Conservation (phyloP, 2,329 filamentous ascomycete genomes). For the Clonostachys sp. region DNA sequence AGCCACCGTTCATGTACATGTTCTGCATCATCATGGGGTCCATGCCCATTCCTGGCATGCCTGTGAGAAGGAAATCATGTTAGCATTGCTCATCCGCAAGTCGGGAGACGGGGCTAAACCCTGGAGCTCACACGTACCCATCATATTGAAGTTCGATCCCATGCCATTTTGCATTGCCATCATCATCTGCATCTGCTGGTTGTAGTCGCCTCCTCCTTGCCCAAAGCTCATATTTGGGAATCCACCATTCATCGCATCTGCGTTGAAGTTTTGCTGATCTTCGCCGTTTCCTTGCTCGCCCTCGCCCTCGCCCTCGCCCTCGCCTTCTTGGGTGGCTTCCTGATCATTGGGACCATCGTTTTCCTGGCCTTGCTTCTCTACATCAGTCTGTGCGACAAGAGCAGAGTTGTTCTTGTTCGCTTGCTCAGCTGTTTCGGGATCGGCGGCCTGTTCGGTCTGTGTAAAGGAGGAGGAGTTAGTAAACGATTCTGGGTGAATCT, state of each 20-base stretch:
- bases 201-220: constrained; percentile 59
- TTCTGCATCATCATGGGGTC: constrained; percentile 72
- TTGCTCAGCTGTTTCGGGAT: no score
- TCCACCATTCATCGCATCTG: constrained; percentile 29
- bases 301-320: constrained; percentile 4
- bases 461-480: no score
- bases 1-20: constrained; percentile 76
- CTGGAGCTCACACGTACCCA: constrained; percentile 61
- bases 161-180: constrained; percentile 71
- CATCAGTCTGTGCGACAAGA: no score
- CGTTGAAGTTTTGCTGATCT: constrained; percentile 9
- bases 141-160: constrained; percentile 63
- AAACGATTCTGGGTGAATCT: no score
- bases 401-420: no score
- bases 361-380: no score
- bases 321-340: no score
- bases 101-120: background rate
- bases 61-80: background rate
- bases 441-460: no score
- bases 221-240: constrained; percentile 35
- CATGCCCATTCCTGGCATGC: constrained; percentile 72
- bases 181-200: constrained; percentile 72
- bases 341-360: no score
- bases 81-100: background rate
- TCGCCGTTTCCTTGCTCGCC: constrained; percentile 7